Base-by-base conservation (phyloP, 1,284 basidiomycete genomes). In the Takashimella koratensis region DNA sequence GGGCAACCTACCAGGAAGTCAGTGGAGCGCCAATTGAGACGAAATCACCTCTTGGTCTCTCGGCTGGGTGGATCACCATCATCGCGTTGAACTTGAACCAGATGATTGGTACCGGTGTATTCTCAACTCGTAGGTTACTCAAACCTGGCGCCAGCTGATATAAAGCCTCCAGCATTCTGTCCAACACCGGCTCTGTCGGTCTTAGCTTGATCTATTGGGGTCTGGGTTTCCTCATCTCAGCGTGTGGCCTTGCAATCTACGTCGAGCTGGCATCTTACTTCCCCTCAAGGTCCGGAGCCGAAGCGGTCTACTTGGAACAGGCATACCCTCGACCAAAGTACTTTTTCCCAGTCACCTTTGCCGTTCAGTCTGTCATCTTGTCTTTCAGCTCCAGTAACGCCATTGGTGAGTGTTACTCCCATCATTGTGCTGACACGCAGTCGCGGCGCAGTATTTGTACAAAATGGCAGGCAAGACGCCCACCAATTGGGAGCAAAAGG, bases 301-400 rank as follows among this genome's bases (percentile, higher is more conserved):
- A 63, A 42, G 64, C 61, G 2, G 64, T 66, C 23, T 68, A 65
- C 49, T 62, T 70, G n/a, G 68, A 70, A 45, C 63, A 67, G 39
- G 68, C 65, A 5, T 70, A 49, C 45, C 49, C 46, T 1, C 55
- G 53, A 19, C 67, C 67, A 2, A 48, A 51, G 20, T 65, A 61
- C 55, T 61, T 69, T 44, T 62, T 63, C 45, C 63, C 66, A 2
- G 61, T 63, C 4, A 52, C 62, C 2, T 70, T 64, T 21, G 67
- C 67, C 2, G 55, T 59, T 21, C 57, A 62, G 22, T 54, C 60
- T 10, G 59, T 68, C 19, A 23, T 67, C 5, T 54, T 66, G 2
- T 57, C 56, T 2, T 69, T 69, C 53, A 51, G 24, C 19, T 53
- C 51, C 43, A 53, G 51, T 16, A 68, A 68, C 51, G 52, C 48